Evolutionary conservation across 371 early-diverging fungal genomes (phyloP).

Genomic region (Lichtheimia ramosa): DNA sequence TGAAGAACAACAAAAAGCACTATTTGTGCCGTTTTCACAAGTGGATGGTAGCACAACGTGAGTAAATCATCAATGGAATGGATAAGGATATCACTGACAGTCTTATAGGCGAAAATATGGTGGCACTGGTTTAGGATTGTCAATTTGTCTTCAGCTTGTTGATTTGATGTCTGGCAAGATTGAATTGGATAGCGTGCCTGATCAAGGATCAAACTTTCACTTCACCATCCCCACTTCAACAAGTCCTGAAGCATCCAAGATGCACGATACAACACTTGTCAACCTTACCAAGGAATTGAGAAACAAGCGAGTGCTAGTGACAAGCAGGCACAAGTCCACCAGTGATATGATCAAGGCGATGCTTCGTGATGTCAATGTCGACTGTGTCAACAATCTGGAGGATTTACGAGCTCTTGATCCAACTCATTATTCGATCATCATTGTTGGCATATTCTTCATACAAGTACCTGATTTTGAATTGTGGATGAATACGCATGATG

Average conservation of each 20-base stretch:
- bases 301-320: constrained; percentile 32
- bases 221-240: constrained; percentile 42
- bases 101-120: constrained; percentile 51
- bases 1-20: constrained; percentile 50
- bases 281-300: constrained; percentile 19
- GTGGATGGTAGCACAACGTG: constrained; percentile 60
- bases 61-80: background rate
- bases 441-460: constrained; percentile 29
- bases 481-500: constrained; percentile 24
- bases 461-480: constrained; percentile 9
- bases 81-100: too few species aligned
- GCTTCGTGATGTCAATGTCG: constrained; percentile 23
- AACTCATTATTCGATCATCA: constrained; percentile 29
- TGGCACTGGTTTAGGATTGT: constrained; percentile 64
- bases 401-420: constrained; percentile 12
- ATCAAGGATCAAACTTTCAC: constrained; percentile 55
- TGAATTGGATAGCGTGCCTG: constrained; percentile 50
- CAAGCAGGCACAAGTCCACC: constrained; percentile 24
- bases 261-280: constrained; percentile 13
- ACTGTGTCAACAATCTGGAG: constrained; percentile 21
- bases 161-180: constrained; percentile 60
- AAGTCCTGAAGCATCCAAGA: constrained; percentile 24
- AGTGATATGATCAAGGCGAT: constrained; percentile 31
- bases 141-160: constrained; percentile 57
- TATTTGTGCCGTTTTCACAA: constrained; percentile 63